A percentile compares a stretch with the other conserved stretches of the same genome.
These are phyloP conservation scores for Coprinopsis sp. DNA, from an alignment of 768 basidiomycete genomes.

Conservation along the genomic window DNA sequence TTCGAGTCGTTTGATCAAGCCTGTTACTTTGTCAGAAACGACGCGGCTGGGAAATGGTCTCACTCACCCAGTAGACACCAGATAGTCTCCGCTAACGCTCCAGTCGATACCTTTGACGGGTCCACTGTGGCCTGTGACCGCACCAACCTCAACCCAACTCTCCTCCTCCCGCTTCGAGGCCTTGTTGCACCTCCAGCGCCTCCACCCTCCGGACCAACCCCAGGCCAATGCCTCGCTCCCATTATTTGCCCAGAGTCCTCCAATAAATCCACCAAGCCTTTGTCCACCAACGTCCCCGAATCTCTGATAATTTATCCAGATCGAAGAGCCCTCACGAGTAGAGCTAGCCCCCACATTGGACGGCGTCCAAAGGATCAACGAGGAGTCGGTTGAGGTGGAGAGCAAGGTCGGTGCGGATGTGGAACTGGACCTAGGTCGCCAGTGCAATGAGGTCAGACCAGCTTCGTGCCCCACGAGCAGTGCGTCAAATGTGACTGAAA, in stretches of 20 bases:
- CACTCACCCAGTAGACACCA: slow-evolving; percentile 78
- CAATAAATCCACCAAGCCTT: slow-evolving; percentile 87
- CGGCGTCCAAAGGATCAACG: slow-evolving; percentile 91
- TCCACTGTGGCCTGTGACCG: slow-evolving; percentile 80
- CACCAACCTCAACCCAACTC: slow-evolving; percentile 73
- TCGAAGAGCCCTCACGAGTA: slow-evolving; percentile 40
- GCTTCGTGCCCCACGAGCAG: slow-evolving; percentile 95
- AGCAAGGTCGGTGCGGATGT: slow-evolving; percentile 52
- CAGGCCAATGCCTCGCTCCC: slow-evolving; percentile 70
- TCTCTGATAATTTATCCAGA: slow-evolving; percentile 88
- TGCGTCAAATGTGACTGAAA: slow-evolving; percentile 86
- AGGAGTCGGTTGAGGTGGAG: slow-evolving; percentile 95
- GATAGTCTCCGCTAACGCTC: slow-evolving; percentile 82
- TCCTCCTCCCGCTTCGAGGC: slow-evolving; percentile 26
- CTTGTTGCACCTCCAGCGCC: slow-evolving; percentile 64
- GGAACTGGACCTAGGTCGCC: slow-evolving; percentile 47
- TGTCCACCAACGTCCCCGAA: slow-evolving; percentile 96
- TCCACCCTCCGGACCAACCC: slow-evolving; percentile 95
- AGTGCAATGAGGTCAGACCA: slow-evolving; percentile 83
- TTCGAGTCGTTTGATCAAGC: slow-evolving; percentile 86
- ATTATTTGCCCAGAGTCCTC: slow-evolving; percentile 71
- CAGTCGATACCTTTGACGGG: slow-evolving; percentile 78
- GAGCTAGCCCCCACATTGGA: slow-evolving; percentile 39
- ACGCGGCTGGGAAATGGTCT: slow-evolving; percentile 1
- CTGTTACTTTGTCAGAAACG: slow-evolving; percentile 34